Conservation (phyloP, 768 basidiomycete species). For the Mycena galericulata region DNA sequence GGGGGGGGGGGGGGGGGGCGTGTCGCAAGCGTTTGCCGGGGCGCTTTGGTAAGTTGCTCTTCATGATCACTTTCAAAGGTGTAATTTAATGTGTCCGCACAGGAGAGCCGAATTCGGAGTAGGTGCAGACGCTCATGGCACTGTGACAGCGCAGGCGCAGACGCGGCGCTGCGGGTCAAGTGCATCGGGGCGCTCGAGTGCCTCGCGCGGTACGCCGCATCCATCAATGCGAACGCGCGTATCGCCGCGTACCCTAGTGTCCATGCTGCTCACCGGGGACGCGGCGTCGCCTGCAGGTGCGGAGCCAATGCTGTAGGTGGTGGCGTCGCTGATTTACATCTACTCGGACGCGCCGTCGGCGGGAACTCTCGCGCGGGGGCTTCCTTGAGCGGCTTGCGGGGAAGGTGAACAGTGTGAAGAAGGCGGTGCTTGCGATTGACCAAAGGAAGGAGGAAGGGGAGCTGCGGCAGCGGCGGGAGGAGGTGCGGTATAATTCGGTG, state of each 20-base stretch:
- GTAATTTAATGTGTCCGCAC: neutral
- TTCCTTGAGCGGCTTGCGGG: constrained; percentile 67
- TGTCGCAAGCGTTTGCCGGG: constrained; percentile 81
- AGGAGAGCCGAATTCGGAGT: constrained; percentile 72
- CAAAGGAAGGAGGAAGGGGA: constrained; percentile 73
- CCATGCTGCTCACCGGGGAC: constrained; percentile 62
- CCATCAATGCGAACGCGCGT: constrained; percentile 77
- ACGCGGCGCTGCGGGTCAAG: constrained; percentile 72
- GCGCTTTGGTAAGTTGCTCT: constrained; percentile 62
- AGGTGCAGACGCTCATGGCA: constrained; percentile 74
- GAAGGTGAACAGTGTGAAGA: constrained; percentile 73
- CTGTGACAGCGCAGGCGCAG: constrained; percentile 64
- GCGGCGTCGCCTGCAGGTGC: constrained; percentile 58
- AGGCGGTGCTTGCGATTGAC: constrained; percentile 74
- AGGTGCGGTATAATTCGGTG: constrained; percentile 78
- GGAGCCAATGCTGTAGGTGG: constrained; percentile 81
- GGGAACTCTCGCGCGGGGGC: constrained; percentile 77
- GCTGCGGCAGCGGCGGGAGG: constrained; percentile 76
- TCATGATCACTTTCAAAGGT: neutral
- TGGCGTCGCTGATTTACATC: constrained; percentile 90
- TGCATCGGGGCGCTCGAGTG: constrained; percentile 90
- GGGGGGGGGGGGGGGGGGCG: too few relatives aligned
- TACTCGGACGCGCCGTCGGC: constrained; percentile 83
- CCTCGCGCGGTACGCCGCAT: constrained; percentile 76
- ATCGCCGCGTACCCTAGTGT: constrained; percentile 78